These are phyloP conservation scores for Stygiomarasmius scandens DNA, from an alignment of 1,284 basidiomycete species.

Conservation along the genomic window DNA sequence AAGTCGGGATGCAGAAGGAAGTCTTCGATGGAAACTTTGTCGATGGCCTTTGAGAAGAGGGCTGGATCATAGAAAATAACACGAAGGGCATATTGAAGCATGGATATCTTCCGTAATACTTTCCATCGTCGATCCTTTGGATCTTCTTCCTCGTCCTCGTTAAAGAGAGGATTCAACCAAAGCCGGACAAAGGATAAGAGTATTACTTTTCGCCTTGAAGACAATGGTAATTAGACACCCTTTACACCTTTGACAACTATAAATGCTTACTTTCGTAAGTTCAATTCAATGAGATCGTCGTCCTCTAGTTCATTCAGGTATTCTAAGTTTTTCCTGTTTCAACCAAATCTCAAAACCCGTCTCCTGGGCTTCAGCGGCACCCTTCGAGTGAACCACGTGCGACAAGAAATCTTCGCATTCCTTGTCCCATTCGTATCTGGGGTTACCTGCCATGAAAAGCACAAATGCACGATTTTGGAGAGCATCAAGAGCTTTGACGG, in stretches of 20 bases:
- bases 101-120: neutral
- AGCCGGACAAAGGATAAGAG: too few relatives aligned
- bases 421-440: conserved; percentile 16
- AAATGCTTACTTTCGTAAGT: conserved; percentile 21
- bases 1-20: conserved; percentile 31
- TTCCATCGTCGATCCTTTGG: too few relatives aligned
- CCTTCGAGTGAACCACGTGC: neutral
- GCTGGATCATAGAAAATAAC: conserved; percentile 30
- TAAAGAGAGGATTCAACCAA: too few relatives aligned
- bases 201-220: neutral
- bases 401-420: neutral
- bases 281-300: conserved; percentile 29
- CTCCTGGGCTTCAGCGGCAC: neutral
- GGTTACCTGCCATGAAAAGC: conserved; percentile 20
- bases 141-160: too few relatives aligned
- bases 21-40: conserved; percentile 33
- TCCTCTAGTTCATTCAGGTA: conserved; percentile 9
- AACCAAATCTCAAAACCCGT: neutral
- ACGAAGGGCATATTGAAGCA: conserved; percentile 25
- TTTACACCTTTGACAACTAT: neutral
- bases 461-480: conserved; percentile 24
- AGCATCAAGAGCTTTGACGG: conserved; percentile 23
- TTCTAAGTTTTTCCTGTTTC: neutral
- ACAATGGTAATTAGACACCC: neutral
- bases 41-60: conserved; percentile 28